phyloP scores from a whole-genome alignment of 1,284 basidiomycete species.

The Apiotrichum veenhuisii region DNA sequence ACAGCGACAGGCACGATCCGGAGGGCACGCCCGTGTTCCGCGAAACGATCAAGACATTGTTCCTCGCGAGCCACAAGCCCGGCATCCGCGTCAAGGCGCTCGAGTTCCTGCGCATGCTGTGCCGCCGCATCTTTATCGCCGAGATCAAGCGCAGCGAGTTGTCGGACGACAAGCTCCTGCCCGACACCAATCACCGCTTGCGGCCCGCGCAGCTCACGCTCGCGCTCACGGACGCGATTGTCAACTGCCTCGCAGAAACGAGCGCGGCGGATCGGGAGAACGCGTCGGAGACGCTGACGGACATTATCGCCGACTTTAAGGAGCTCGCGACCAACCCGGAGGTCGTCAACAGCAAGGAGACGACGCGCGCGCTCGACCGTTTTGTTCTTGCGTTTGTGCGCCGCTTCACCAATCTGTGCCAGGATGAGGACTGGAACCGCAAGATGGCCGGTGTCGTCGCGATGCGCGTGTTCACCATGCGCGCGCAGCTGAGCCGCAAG shows the following conservation, averaged over 20 bases:
- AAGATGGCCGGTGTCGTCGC: conserved; percentile 84
- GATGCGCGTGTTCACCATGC: conserved; percentile 70
- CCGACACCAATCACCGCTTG: conserved; percentile 28
- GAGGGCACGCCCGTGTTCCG: conserved; percentile 39
- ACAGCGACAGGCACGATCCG: conserved; percentile 53
- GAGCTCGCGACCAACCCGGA: conserved; percentile 51
- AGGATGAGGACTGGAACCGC: conserved; percentile 80
- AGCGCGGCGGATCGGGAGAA: conserved; percentile 59
- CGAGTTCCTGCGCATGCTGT: conserved; percentile 37
- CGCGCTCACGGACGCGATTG: conserved; percentile 61
- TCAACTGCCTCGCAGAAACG: conserved; percentile 70
- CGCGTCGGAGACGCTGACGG: conserved; percentile 60
- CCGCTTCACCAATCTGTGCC: conserved; percentile 75
- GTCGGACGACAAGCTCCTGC: conserved; percentile 23
- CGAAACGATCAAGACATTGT: conserved; percentile 35
- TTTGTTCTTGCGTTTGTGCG: conserved; percentile 73
- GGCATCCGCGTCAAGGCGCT: conserved; percentile 28
- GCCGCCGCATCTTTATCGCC: conserved; percentile 36
- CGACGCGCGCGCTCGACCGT: conserved; percentile 48
- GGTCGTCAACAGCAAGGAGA: conserved; percentile 55
- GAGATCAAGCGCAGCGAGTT: conserved; percentile 35
- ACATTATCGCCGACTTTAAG: conserved; percentile 68
- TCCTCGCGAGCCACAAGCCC: conserved; percentile 34
- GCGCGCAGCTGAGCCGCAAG: conserved; percentile 66
- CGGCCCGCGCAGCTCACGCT: conserved; percentile 40